Percentiles rank a stretch among this genome's conserved stretches.
Conservation (phyloP, 2,329 filamentous ascomycete genomes). For the Pseudogymnoascus sp. region DNA sequence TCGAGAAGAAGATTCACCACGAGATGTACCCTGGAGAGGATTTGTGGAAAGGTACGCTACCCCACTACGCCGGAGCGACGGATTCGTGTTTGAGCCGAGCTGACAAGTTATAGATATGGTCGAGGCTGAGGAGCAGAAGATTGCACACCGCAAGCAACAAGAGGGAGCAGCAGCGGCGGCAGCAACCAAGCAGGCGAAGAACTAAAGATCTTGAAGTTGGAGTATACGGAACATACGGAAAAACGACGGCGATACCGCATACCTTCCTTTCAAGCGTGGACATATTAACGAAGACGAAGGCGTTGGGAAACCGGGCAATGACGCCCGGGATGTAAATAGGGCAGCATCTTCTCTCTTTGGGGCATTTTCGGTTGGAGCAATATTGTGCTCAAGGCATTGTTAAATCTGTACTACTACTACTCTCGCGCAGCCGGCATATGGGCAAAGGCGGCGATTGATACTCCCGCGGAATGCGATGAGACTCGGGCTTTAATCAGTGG, state of each 20-base stretch:
- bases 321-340: not conserved
- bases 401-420: slow-evolving; percentile 5
- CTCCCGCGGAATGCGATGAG: not conserved
- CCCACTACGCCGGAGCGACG: not conserved
- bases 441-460: not conserved
- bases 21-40: slow-evolving; percentile 84
- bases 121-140: slow-evolving; percentile 61
- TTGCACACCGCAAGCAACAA: slow-evolving; percentile 32
- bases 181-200: not conserved
- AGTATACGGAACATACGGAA: not conserved
- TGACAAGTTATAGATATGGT: slow-evolving; percentile 58
- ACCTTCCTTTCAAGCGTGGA: not conserved
- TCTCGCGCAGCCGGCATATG: not conserved
- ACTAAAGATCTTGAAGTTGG: not conserved
- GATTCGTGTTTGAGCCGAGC: not conserved
- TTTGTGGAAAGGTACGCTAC: slow-evolving; percentile 71
- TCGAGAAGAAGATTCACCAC: slow-evolving; percentile 82
- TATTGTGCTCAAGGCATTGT: not conserved
- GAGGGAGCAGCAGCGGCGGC: not conserved
- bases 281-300: slow-evolving; percentile 2
- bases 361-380: not conserved
- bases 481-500: not conserved
- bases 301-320: not conserved
- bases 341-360: slow-evolving; percentile 6
- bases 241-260: not conserved